Evolutionary conservation across 257 asterid species (phyloP).

Genomic region (Coffea canephora): DNA sequence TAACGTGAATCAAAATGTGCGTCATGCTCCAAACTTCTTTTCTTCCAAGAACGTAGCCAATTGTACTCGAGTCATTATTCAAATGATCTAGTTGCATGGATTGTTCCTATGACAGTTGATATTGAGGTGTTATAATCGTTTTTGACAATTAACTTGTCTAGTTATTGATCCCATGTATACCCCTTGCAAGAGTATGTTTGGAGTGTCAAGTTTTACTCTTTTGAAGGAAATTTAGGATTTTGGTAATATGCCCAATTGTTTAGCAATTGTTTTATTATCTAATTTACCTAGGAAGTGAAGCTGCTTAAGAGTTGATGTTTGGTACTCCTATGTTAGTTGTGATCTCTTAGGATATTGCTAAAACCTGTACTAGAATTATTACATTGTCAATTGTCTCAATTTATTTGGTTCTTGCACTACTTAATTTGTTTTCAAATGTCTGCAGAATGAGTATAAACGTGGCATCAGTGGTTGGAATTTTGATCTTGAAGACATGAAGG

Average conservation of each 20-base stretch:
- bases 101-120: not conserved
- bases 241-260: not conserved
- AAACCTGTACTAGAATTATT: not conserved
- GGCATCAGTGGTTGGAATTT: conserved; percentile 75
- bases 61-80: not conserved
- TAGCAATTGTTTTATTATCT: not conserved
- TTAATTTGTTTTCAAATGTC: conserved; percentile 13
- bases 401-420: not conserved
- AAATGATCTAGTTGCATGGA: not conserved
- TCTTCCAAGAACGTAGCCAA: no score
- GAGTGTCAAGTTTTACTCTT: not conserved
- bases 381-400: not conserved
- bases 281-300: not conserved
- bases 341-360: not conserved
- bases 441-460: conserved; percentile 66
- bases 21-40: not conserved
- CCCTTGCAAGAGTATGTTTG: not conserved
- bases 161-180: not conserved
- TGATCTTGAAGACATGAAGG: conserved; percentile 64
- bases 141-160: not conserved
- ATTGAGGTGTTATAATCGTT: not conserved
- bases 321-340: not conserved
- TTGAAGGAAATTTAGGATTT: not conserved
- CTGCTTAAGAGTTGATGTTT: not conserved
- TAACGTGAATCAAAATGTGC: not conserved